Evolutionary conservation across 1,284 basidiomycete genomes (phyloP), one percentile per base, ranked within the genome.

Genomic region (Ustilago loliicola): DNA sequence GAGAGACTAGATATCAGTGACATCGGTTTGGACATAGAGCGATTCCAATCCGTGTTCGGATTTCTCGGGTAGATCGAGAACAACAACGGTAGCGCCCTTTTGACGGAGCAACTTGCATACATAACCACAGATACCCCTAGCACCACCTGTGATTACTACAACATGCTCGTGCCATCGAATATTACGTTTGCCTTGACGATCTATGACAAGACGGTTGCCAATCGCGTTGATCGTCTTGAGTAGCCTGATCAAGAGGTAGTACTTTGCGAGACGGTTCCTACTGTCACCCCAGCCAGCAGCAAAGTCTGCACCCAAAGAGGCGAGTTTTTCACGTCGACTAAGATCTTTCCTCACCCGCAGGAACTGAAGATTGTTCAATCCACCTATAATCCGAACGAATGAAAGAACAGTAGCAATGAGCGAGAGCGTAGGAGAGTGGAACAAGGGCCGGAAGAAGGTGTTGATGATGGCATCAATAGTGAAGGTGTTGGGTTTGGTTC

Each of bases 121-220:
- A 27, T 73, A 72, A 13, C 76, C 80, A 34, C 74, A 70, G 47
- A 82, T 81, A 17, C 80, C 80, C 21, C 80, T 42, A n/a, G 79
- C 79, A 32, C 72, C 80, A 17, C 80, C 80, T 0, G 79, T 73
- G 66, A 82, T 77, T 38, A 82, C 79, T 0, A 82, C 76, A 7
- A 82, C 61, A 36, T 82, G 80, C 38, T 81, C 70, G 36, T 32
- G 30, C 78, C 78, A 82, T 23, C 67, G 34, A 13, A 80, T 79
- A 21, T 38, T 36, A 9, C 79, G 56, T 2, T 57, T 70, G 7
- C 66, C 25, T 11, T 68, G 48, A 8, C 73, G 66, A 34, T 82
- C 59, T 25, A 80, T 64, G 36, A 80, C 47, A 15, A 80, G 36
- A 1, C 79, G 51, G 36, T 78, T 70, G 1, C 78, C 79, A 15